Base-by-base conservation (phyloP, 176 grass and related monocot species). In the Phoenix roebelenii region DNA sequence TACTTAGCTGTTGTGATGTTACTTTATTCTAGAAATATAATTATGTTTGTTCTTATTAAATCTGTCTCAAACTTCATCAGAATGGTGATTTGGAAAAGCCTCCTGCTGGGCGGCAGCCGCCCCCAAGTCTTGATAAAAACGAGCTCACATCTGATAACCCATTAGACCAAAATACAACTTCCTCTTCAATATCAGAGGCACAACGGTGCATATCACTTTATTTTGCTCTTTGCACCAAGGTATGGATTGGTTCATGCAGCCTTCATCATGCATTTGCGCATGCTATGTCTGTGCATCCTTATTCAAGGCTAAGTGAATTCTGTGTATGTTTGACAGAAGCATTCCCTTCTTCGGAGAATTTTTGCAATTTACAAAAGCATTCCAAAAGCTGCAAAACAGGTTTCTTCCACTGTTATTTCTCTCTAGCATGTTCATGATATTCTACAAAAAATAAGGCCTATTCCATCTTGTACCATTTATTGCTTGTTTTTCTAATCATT, bases 201-300 rank as follows among this genome's bases (percentile, higher is more conserved):
- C 83, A 80, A 61, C 70, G 78, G 66, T 68, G 76, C 64, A 96
- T 90, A 83, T 96, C 91, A 30, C 83, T 96, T 29, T 87, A 90
- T 85, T 96, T 96, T 71, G 91, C 91, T 51, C 74, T 96, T 63
- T 96, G 91, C 59, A 96, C 91, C 16, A 96, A 96, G 80, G 91
- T 96, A 39, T 60, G 69, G 5, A 74, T 64, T 23, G 32, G 16
- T 17, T 44, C 9, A 12, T 44, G 35, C 35, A 44, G 9, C 10
- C 9, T 44, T 44, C 35, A 44, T 44, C 10, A 3, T 44, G 35
- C 35, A 44, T 44, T 12, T 44, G 10, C 1, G 0, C 35, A 44
- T 44, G 35, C 35, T 44, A 55, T 19, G 7, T 17, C 16, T 55
- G 23, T 59, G 14, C 58, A 1, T 18, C 58, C 17, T 32, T 60